These are phyloP conservation scores for Bauhinia variegata DNA, from an alignment of 306 rosid species.

Conservation along the genomic window DNA sequence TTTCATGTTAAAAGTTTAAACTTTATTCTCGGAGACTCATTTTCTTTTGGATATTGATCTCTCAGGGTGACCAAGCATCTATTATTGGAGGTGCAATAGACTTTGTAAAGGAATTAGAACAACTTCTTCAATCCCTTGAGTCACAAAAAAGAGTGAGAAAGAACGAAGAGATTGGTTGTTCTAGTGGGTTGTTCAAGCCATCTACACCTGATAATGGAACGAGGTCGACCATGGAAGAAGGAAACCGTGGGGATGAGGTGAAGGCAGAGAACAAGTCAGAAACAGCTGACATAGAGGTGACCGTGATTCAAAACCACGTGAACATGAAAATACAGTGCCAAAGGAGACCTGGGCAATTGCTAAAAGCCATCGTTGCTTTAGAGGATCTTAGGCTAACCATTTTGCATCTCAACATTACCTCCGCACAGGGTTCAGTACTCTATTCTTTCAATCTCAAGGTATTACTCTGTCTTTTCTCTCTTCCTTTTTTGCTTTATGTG, in stretches of 20 bases:
- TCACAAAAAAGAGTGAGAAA: conserved; percentile 65
- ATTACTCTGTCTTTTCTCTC: conserved; percentile 38
- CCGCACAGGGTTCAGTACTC: conserved; percentile 60
- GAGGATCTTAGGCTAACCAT: conserved; percentile 78
- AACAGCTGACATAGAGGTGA: conserved; percentile 65
- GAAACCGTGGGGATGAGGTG: conserved; percentile 46
- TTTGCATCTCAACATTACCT: conserved; percentile 84
- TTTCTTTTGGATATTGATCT: neutral
- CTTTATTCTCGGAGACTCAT: conserved; percentile 11
- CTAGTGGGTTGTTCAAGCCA: conserved; percentile 40
- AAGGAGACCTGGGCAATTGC: conserved; percentile 64
- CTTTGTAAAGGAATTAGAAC: conserved; percentile 95
- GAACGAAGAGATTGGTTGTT: conserved; percentile 39
- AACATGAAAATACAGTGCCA: conserved; percentile 77
- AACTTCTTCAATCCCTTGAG: conserved; percentile 72
- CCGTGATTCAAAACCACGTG: conserved; percentile 88
- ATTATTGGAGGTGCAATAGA: conserved; percentile 95
- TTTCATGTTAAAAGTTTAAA: conserved; percentile 16
- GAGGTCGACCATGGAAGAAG: conserved; percentile 43
- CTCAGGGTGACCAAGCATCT: conserved; percentile 98
- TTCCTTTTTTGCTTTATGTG: neutral
- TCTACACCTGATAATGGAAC: conserved; percentile 41
- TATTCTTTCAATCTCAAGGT: conserved; percentile 98
- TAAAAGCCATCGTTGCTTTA: conserved; percentile 75
- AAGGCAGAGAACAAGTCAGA: conserved; percentile 75